Conservation (phyloP, 2,329 filamentous ascomycete species). For the Colletotrichum higginsianum region DNA sequence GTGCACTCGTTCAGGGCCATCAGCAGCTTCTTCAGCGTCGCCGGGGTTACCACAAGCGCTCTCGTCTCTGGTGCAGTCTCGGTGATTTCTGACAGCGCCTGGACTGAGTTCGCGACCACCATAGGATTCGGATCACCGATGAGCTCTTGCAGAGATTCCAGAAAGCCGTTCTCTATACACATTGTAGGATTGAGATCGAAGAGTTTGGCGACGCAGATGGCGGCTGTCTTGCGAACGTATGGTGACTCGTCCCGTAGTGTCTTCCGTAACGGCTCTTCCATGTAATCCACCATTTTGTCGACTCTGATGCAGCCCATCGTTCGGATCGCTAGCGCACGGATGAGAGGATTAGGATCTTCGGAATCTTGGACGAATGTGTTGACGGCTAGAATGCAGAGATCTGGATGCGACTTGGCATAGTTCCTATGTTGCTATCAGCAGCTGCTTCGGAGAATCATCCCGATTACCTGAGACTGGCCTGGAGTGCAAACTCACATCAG, state of each 20-base stretch:
- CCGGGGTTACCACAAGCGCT: conserved; percentile 85
- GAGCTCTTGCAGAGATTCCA: conserved; percentile 93
- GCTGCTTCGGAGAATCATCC: background rate
- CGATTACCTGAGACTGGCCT: conserved; percentile 13
- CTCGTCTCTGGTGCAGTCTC: conserved; percentile 93
- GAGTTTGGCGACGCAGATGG: conserved; percentile 97
- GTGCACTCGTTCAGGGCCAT: conserved; percentile 98
- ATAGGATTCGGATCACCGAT: conserved; percentile 98
- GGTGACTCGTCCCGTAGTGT: conserved; percentile 97
- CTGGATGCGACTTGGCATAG: conserved; percentile 98
- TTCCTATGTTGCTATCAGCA: conserved; percentile 75
- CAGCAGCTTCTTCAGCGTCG: conserved; percentile 92
- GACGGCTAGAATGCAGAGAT: conserved; percentile 97
- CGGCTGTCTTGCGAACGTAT: conserved; percentile 97
- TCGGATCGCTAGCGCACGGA: conserved; percentile 93
- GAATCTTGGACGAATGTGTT: conserved; percentile 99
- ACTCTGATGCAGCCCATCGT: conserved; percentile 99
- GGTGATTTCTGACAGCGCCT: conserved; percentile 90
- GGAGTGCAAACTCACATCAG: conserved; percentile 79
- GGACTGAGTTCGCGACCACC: conserved; percentile 98
- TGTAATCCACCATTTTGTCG: conserved; percentile 99
- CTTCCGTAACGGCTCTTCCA: conserved; percentile 97
- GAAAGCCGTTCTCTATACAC: conserved; percentile 96
- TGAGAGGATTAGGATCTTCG: conserved; percentile 96
- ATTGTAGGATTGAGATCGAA: conserved; percentile 94